These are phyloP conservation scores for Phaeosphaeriaceae sp. DNA, from an alignment of 2,329 filamentous ascomycete genomes.

Conservation along the genomic window DNA sequence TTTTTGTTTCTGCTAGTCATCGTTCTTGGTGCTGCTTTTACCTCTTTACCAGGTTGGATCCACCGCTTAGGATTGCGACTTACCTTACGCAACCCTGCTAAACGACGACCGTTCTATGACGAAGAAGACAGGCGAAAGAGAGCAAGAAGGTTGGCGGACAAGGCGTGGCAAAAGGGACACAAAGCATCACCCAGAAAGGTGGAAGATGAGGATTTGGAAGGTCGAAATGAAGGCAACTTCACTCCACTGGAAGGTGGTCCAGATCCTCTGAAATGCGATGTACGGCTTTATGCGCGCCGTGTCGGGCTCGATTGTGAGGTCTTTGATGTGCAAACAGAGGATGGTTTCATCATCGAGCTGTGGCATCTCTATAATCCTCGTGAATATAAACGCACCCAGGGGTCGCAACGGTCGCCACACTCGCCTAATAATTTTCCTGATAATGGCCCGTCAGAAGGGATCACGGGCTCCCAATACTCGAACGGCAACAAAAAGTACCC, in stretches of 20 bases:
- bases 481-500: slow-evolving; percentile 71
- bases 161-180: slow-evolving; percentile 63
- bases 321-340: slow-evolving; percentile 87
- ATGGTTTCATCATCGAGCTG: slow-evolving; percentile 87
- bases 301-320: slow-evolving; percentile 87
- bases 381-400: slow-evolving; percentile 65
- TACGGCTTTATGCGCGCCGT: slow-evolving; percentile 83
- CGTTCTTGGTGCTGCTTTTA: slow-evolving; percentile 74
- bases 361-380: slow-evolving; percentile 89
- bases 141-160: slow-evolving; percentile 63
- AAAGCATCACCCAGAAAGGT: slow-evolving; percentile 45
- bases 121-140: slow-evolving; percentile 71
- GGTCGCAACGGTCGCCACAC: slow-evolving; percentile 59
- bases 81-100: slow-evolving; percentile 66
- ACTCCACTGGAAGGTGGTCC: slow-evolving; percentile 78
- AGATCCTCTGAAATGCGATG: slow-evolving; percentile 79
- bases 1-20: slow-evolving; percentile 78
- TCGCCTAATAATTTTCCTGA: slow-evolving; percentile 68
- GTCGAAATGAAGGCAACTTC: slow-evolving; percentile 61
- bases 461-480: slow-evolving; percentile 34
- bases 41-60: slow-evolving; percentile 64
- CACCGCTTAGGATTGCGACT: slow-evolving; percentile 60
- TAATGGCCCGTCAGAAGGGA: slow-evolving; percentile 27
- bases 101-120: slow-evolving; percentile 69
- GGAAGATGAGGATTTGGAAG: slow-evolving; percentile 47